Conservation (phyloP, 495 filamentous ascomycete genomes). For the Hyaloscypha variabilis region DNA sequence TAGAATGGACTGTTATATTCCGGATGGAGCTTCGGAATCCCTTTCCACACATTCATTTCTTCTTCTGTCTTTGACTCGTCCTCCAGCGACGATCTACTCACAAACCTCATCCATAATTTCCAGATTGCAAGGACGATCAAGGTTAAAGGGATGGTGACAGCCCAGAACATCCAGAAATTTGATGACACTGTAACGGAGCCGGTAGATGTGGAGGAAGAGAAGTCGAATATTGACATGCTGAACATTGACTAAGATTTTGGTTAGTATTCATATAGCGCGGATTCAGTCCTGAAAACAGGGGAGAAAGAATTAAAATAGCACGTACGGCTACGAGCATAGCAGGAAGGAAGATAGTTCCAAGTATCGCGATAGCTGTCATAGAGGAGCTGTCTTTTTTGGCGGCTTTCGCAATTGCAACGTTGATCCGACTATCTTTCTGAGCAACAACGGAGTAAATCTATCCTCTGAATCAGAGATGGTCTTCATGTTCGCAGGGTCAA, state of each 20-base stretch:
- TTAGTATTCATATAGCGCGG: too few relatives aligned
- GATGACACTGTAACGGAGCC: neutral
- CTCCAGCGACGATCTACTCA: neutral
- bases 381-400: conserved; percentile 8
- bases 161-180: conserved; percentile 14
- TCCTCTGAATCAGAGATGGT: neutral
- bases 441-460: conserved; percentile 3
- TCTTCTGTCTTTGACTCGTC: neutral
- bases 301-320: neutral
- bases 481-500: too few relatives aligned
- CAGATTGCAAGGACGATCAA: neutral
- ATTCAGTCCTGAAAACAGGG: too few relatives aligned
- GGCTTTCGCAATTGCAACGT: conserved; percentile 1
- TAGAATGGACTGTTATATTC: neutral
- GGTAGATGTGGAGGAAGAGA: neutral
- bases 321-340: conserved; percentile 12
- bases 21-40: neutral
- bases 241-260: conserved; percentile 2
- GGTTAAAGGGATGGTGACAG: conserved; percentile 6
- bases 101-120: conserved; percentile 9
- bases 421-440: conserved; percentile 11
- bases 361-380: conserved; percentile 9
- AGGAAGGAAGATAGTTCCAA: conserved; percentile 5
- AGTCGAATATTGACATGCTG: conserved; percentile 15
- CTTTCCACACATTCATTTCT: neutral